phyloP scores from a whole-genome alignment of 2,329 filamentous ascomycete species.

The Aureobasidium sp. region DNA sequence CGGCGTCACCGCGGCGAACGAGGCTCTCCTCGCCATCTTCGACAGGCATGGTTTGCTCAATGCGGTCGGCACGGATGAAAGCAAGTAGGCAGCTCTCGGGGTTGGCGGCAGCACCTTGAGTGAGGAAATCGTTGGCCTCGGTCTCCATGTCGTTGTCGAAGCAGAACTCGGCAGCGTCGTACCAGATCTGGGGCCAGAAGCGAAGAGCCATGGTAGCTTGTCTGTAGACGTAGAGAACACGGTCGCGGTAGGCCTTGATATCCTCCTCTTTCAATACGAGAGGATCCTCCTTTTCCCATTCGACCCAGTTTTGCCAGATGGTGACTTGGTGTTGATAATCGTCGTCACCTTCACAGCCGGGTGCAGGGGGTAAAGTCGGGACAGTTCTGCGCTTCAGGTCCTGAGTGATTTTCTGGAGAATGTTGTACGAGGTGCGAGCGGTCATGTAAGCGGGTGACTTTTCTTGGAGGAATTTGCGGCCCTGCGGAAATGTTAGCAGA shows the following conservation, averaged over 20 bases:
- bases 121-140: constrained; percentile 71
- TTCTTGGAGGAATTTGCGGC: constrained; percentile 90
- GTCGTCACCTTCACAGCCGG: constrained; percentile 77
- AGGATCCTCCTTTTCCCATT: constrained; percentile 91
- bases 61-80: constrained; percentile 79
- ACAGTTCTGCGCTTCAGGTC: constrained; percentile 70
- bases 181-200: constrained; percentile 96
- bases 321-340: constrained; percentile 80
- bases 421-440: constrained; percentile 81
- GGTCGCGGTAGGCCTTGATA: constrained; percentile 62
- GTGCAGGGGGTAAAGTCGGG: constrained; percentile 72
- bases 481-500: constrained; percentile 45
- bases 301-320: constrained; percentile 88
- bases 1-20: constrained; percentile 59
- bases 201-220: constrained; percentile 88
- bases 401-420: constrained; percentile 80
- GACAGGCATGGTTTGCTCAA: constrained; percentile 70
- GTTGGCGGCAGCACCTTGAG: constrained; percentile 78
- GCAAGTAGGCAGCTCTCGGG: constrained; percentile 88
- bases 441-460: constrained; percentile 93
- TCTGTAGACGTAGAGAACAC: constrained; percentile 85
- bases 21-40: constrained; percentile 63
- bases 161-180: constrained; percentile 88
- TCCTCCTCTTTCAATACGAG: constrained; percentile 82
- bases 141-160: constrained; percentile 66